A percentile compares a stretch with the other conserved stretches of the same genome.
Evolutionary conservation across 2,329 filamentous ascomycete genomes (phyloP).

Genomic region (Rhynchosporium graminicola): DNA sequence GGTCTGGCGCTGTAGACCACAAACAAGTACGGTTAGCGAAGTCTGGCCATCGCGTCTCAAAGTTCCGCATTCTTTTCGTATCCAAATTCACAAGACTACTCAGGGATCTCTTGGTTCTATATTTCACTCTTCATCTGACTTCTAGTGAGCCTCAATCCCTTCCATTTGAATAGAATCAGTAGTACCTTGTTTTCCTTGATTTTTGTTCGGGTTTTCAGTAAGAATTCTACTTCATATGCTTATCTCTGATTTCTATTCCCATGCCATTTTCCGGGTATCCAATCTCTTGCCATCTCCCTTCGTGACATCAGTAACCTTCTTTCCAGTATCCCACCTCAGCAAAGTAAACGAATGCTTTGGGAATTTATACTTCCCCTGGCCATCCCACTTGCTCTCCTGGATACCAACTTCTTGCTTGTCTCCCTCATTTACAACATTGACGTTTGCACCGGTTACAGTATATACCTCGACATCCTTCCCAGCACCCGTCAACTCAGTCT

Average conservation of each 20-base stretch:
- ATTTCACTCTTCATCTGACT: too few relatives aligned
- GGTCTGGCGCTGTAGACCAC: too few relatives aligned
- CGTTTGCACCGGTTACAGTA: constrained; percentile 58
- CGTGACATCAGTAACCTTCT: constrained; percentile 34
- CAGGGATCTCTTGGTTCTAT: too few relatives aligned
- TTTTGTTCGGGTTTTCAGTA: too few relatives aligned
- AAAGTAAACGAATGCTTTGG: constrained; percentile 70
- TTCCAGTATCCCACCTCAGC: constrained; percentile 51
- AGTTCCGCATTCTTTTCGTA: too few relatives aligned
- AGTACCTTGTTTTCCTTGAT: too few relatives aligned
- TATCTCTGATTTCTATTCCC: constrained; percentile 16
- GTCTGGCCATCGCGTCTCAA: too few relatives aligned
- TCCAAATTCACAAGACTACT: too few relatives aligned
- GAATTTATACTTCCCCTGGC: constrained; percentile 63
- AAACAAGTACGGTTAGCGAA: too few relatives aligned
- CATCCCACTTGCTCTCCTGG: constrained; percentile 63
- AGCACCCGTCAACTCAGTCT: constrained; percentile 60
- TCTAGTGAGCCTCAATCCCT: too few relatives aligned
- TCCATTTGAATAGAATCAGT: too few relatives aligned
- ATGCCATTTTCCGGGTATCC: constrained; percentile 38
- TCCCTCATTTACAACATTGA: constrained; percentile 62
- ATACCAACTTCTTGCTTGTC: constrained; percentile 63
- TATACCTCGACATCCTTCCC: constrained; percentile 58
- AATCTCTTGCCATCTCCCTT: constrained; percentile 30
- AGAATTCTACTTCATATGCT: too few relatives aligned